Conservation (phyloP, 2,329 filamentous ascomycete genomes). For the Beauveria asiatica region DNA sequence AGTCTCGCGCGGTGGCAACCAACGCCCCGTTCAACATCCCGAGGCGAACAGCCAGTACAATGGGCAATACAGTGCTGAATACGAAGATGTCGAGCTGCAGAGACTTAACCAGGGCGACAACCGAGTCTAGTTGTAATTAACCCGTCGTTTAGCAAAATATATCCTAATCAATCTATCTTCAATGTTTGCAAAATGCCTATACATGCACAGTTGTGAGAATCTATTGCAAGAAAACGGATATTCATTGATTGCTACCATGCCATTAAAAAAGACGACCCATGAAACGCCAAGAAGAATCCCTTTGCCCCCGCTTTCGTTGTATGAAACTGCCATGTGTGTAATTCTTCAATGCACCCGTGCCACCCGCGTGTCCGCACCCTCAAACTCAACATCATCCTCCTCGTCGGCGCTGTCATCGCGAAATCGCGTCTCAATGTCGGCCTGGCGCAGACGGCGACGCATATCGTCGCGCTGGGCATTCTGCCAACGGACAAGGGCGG, state of each 20-base stretch:
- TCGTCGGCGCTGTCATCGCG: constrained; percentile 56
- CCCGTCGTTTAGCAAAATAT: neutral
- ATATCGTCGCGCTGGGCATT: constrained; percentile 71
- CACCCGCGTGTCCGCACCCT: constrained; percentile 24
- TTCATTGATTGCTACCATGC: constrained; percentile 9
- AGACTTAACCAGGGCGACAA: constrained; percentile 13
- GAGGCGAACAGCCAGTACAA: neutral
- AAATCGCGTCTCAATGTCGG: constrained; percentile 73
- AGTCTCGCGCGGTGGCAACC: constrained; percentile 10
- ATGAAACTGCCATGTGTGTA: neutral
- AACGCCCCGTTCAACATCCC: constrained; percentile 8
- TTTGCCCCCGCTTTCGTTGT: neutral
- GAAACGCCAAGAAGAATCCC: constrained; percentile 1
- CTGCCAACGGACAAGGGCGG: constrained; percentile 87
- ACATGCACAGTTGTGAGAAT: neutral
- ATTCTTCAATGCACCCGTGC: neutral
- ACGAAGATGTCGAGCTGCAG: constrained; percentile 25
- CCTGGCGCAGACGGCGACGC: constrained; percentile 62
- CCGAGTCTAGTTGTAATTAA: neutral
- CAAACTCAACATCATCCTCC: constrained; percentile 45
- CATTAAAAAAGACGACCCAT: constrained; percentile 5
- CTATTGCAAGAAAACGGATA: neutral
- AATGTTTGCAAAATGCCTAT: neutral
- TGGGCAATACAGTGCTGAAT: neutral
- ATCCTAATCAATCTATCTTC: neutral